These are phyloP conservation scores for Closterium sp. DNA, from an alignment of 139 green algal genomes.

Conservation along the genomic window DNA sequence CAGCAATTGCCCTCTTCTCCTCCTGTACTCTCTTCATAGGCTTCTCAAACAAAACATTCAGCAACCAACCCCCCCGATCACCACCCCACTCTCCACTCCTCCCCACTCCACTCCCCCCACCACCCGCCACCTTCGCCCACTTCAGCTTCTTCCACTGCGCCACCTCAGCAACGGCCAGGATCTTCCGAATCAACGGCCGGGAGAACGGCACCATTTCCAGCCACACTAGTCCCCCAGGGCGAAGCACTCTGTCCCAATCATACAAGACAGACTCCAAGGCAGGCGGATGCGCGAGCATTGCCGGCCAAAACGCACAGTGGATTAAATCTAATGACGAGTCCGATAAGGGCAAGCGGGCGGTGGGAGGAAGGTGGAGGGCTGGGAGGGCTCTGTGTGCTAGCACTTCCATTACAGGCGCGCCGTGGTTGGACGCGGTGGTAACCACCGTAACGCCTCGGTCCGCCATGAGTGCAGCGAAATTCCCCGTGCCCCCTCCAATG, in stretches of 20 bases:
- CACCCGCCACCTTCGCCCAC: not conserved
- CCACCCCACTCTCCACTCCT: not conserved
- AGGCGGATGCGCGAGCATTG: not conserved
- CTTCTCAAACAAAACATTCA: not conserved
- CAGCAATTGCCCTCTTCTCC: not conserved
- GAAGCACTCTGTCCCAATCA: constrained; percentile 6
- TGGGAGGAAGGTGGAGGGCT: not conserved
- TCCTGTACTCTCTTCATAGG: not conserved
- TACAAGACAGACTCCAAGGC: not conserved
- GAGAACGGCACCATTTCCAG: not conserved
- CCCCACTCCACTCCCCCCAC: not conserved
- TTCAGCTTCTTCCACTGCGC: not conserved
- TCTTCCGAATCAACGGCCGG: not conserved
- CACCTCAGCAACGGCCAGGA: not conserved
- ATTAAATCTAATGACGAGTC: not conserved
- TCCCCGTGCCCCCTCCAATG: not conserved
- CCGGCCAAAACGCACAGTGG: not conserved
- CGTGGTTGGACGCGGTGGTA: not conserved
- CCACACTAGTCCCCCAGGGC: not conserved
- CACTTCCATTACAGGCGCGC: not conserved
- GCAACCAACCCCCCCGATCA: not conserved
- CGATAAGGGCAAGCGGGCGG: not conserved
- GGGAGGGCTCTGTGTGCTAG: not conserved
- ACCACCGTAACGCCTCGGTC: constrained; percentile 1
- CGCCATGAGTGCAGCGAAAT: not conserved